Percentiles rank a stretch among this genome's conserved stretches.
Evolutionary conservation across 208 protist genomes (phyloP).

Genomic region (Trypanosoma theileri): DNA sequence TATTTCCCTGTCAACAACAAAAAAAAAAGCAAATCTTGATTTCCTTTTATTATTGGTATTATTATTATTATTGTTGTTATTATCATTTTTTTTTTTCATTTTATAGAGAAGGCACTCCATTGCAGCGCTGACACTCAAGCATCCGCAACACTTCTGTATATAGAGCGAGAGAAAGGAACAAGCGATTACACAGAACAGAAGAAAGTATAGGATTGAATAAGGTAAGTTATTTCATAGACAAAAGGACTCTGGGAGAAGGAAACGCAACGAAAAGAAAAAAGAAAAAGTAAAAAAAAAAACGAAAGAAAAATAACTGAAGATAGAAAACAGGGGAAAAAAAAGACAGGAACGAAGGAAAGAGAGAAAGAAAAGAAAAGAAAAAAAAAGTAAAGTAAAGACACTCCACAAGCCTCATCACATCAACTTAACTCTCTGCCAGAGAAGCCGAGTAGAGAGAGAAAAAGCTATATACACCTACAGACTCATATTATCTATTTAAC

Average conservation of each 20-base stretch:
- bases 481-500: no score
- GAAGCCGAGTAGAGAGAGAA: not conserved
- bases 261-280: not conserved
- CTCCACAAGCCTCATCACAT: no score
- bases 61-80: slow-evolving; percentile 1
- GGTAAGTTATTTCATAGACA: no score
- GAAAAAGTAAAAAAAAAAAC: slow-evolving; percentile 7
- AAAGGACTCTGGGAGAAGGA: not conserved
- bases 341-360: no score
- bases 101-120: not conserved
- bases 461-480: no score
- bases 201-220: no score
- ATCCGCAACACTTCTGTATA: not conserved
- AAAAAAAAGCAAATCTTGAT: no score
- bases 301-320: not conserved
- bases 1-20: no score
- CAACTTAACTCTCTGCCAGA: no score
- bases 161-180: not conserved
- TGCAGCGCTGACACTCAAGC: no score
- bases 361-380: no score
- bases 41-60: not conserved
- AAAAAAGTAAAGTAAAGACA: not conserved
- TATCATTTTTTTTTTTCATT: not conserved
- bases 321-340: not conserved
- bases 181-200: not conserved